These are phyloP conservation scores for Trichoderma atrobrunneum DNA, from an alignment of 2,329 filamentous ascomycete species.

Conservation along the genomic window DNA sequence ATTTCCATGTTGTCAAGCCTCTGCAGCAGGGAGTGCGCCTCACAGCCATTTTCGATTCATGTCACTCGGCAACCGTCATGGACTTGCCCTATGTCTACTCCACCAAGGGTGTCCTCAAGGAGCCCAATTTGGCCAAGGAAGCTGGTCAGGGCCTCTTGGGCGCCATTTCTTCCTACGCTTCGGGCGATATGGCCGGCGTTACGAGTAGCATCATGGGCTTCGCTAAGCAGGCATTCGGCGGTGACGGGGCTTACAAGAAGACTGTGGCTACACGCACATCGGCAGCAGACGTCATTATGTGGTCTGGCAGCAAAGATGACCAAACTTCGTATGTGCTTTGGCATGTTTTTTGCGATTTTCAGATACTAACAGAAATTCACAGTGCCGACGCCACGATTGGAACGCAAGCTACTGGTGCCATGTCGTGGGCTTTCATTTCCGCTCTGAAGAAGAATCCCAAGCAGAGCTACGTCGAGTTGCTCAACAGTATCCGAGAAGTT, in stretches of 20 bases:
- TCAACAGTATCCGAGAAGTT: slow-evolving; percentile 93
- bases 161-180: slow-evolving; percentile 74
- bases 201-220: slow-evolving; percentile 76
- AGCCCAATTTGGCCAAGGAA: slow-evolving; percentile 78
- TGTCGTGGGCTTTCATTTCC: slow-evolving; percentile 96
- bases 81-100: slow-evolving; percentile 79
- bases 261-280: slow-evolving; percentile 88
- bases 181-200: slow-evolving; percentile 80
- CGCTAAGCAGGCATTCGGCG: slow-evolving; percentile 81
- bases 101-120: slow-evolving; percentile 75
- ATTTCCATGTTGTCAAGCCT: slow-evolving; percentile 71
- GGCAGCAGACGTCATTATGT: slow-evolving; percentile 95
- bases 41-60: slow-evolving; percentile 79
- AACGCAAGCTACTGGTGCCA: slow-evolving; percentile 89
- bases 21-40: slow-evolving; percentile 80
- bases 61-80: slow-evolving; percentile 74
- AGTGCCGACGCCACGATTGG: slow-evolving; percentile 88
- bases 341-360: not conserved
- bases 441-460: slow-evolving; percentile 89
- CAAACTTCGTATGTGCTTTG: slow-evolving; percentile 69
- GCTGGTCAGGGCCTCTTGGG: slow-evolving; percentile 69
- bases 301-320: slow-evolving; percentile 92
- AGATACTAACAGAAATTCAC: slow-evolving; percentile 25
- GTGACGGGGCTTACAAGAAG: slow-evolving; percentile 74
- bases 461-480: slow-evolving; percentile 91